Evolutionary conservation across 208 protist genomes (phyloP).

Genomic region (Spongospora subterranea): DNA sequence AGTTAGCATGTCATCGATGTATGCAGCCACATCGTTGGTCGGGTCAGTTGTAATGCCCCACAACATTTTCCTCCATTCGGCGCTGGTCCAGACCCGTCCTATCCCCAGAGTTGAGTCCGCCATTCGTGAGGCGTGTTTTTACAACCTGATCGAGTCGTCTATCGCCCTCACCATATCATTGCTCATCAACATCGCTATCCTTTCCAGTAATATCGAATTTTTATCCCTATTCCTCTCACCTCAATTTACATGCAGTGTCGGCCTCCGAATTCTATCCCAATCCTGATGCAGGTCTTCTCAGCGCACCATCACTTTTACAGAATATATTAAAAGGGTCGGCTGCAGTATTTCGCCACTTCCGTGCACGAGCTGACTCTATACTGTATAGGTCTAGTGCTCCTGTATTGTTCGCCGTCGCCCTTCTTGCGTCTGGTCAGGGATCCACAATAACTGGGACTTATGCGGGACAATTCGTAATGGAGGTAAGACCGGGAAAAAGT

Average conservation of each 20-base stretch:
- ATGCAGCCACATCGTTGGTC: constrained; percentile 41
- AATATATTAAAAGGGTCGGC: constrained; percentile 9
- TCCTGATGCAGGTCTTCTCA: constrained; percentile 19
- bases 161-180: constrained; percentile 18
- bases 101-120: not conserved
- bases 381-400: not conserved
- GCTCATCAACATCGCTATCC: constrained; percentile 27
- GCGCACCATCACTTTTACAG: constrained; percentile 19
- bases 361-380: no score
- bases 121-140: constrained; percentile 24
- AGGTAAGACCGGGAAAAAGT: no score
- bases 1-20: not conserved
- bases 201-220: not conserved
- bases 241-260: constrained; percentile 24
- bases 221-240: not conserved
- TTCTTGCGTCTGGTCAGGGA: constrained; percentile 9
- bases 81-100: constrained; percentile 1
- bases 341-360: not conserved
- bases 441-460: constrained; percentile 41
- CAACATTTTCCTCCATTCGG: constrained; percentile 53
- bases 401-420: not conserved
- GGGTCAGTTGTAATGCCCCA: constrained; percentile 47
- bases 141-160: constrained; percentile 50
- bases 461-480: constrained; percentile 43
- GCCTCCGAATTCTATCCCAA: constrained; percentile 40